Evolutionary conservation across 495 filamentous ascomycete species (phyloP), one percentile per base, ranked within the genome.

Genomic region (Clohesyomyces aquaticus): DNA sequence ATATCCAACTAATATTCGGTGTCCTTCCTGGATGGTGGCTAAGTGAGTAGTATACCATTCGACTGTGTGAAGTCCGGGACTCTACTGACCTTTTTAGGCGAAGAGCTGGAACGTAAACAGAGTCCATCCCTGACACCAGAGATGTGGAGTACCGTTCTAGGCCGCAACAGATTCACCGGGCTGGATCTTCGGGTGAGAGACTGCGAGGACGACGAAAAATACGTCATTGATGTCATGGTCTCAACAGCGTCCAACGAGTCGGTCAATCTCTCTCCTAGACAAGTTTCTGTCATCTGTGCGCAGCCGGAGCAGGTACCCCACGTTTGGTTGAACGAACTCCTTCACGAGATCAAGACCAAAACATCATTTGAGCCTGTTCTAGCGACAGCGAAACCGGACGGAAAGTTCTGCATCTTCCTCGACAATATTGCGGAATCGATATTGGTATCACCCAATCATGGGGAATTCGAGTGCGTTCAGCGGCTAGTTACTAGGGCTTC

Each of bases 1-100:
- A 46, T 11, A 25, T 28, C 18, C 25, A n/a, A 1, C 26, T 61
- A 26, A 23, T 54, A 4, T 61, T 66, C 32, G 63, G 63, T 1
- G 10, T 42, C 4, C 45, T 66, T 9, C 56, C 46, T 0, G 56
- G 38, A 38, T 55, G 43, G 42, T 66, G 63, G 63, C 25, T 55
- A n/a, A n/a, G n/a, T n/a, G n/a, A n/a, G n/a, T n/a, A n/a, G n/a
- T n/a, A n/a, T n/a, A n/a, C n/a, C n/a, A n/a, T n/a, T n/a, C n/a
- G n/a, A n/a, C n/a, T n/a, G n/a, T n/a, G n/a, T n/a, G n/a, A n/a
- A n/a, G n/a, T n/a, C n/a, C n/a, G n/a, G n/a, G n/a, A n/a, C n/a
- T n/a, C n/a, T n/a, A n/a, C n/a, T n/a, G n/a, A n/a, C n/a, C n/a
- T n/a, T n/a, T n/a, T n/a, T n/a, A 11, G 16, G 49, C n/a, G 48